Percentiles rank a stretch among this genome's conserved stretches.
Evolutionary conservation across 192 early-diverging fungal species (phyloP).

Genomic region (Phycomyces nitens): DNA sequence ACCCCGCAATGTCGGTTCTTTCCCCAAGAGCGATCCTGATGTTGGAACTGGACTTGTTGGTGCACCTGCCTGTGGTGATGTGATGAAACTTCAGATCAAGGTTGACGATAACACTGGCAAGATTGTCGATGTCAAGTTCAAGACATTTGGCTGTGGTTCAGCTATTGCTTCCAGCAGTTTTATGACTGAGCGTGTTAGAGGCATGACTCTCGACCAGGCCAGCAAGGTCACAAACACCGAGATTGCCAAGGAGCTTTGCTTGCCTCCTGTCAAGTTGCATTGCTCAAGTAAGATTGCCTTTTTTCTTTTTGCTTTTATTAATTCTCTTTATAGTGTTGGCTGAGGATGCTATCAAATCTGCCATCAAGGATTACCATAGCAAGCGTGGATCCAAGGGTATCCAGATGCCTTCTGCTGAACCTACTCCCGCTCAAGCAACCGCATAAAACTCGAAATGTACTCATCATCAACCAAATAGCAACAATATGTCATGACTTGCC

Average conservation of each 20-base stretch:
- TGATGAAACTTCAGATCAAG: conserved; percentile 94
- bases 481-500: neutral
- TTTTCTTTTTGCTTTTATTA: no score
- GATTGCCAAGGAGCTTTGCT: conserved; percentile 91
- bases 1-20: conserved; percentile 94
- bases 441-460: neutral
- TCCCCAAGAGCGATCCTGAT: conserved; percentile 79
- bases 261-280: conserved; percentile 97
- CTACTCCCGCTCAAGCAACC: neutral
- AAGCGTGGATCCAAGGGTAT: conserved; percentile 55
- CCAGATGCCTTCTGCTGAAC: neutral
- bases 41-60: conserved; percentile 97
- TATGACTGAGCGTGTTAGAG: conserved; percentile 93
- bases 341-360: conserved; percentile 98
- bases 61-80: conserved; percentile 84
- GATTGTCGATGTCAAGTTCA: conserved; percentile 96
- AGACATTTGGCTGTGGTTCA: conserved; percentile 97
- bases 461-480: neutral
- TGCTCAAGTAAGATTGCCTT: conserved; percentile 78
- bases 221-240: conserved; percentile 93
- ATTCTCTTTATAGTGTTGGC: conserved; percentile 79
- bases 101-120: conserved; percentile 88
- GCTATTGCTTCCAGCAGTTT: conserved; percentile 92
- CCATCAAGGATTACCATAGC: conserved; percentile 93
- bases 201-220: conserved; percentile 89